These are phyloP conservation scores for Nitzschia sp. DNA, from an alignment of 108 stramenopile genomes.

Conservation along the genomic window DNA sequence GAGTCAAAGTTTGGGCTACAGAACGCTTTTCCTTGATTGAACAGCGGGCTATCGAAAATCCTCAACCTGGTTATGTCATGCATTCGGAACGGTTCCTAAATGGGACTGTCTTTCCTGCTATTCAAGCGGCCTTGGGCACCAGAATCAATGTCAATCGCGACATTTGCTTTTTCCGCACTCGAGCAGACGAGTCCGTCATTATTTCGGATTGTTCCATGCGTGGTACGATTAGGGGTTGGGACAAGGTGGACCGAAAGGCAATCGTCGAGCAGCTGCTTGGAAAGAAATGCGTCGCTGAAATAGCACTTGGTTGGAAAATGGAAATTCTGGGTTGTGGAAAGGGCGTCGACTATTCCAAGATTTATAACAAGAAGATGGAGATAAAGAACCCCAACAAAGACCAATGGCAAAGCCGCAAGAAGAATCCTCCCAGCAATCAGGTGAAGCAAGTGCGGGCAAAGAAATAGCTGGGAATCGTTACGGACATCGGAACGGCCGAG, in stretches of 20 bases:
- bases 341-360: neutral
- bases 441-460: too few relatives aligned
- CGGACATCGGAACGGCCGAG: too few relatives aligned
- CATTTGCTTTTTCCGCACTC: constrained; percentile 45
- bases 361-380: too few relatives aligned
- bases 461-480: too few relatives aligned
- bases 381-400: too few relatives aligned
- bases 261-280: constrained; percentile 16
- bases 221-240: neutral
- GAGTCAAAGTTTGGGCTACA: constrained; percentile 52
- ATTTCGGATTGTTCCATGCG: constrained; percentile 31
- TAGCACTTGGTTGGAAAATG: neutral
- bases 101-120: constrained; percentile 22
- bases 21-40: constrained; percentile 44
- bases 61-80: constrained; percentile 24
- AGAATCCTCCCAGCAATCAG: too few relatives aligned
- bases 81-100: constrained; percentile 43
- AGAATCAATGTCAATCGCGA: constrained; percentile 14
- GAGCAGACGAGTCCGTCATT: constrained; percentile 32
- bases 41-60: constrained; percentile 16
- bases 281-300: constrained; percentile 8
- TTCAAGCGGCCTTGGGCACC: constrained; percentile 2
- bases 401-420: too few relatives aligned
- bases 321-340: constrained; percentile 16
- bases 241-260: neutral